A percentile compares a stretch with the other conserved stretches of the same genome.
Conservation (phyloP, 768 basidiomycete species). For the Kwoniella heveanensis region DNA sequence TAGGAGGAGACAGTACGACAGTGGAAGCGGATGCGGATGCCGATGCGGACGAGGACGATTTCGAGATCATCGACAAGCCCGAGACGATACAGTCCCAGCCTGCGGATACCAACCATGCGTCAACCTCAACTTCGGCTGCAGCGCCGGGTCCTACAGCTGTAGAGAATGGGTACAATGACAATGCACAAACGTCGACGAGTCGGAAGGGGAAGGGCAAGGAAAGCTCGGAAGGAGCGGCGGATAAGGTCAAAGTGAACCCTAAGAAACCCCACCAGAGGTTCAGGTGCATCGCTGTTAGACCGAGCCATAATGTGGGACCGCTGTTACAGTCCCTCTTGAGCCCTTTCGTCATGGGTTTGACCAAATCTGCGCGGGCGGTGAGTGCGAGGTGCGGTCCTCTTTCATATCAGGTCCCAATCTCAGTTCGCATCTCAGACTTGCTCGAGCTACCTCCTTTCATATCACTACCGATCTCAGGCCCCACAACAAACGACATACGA, state of each 20-base stretch:
- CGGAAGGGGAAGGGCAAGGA: neutral
- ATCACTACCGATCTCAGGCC: too few relatives aligned
- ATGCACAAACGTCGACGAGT: neutral
- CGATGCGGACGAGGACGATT: conserved; percentile 26
- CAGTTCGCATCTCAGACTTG: too few relatives aligned
- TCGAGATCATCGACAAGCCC: conserved; percentile 32
- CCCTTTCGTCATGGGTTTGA: conserved; percentile 47
- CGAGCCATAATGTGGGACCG: conserved; percentile 30
- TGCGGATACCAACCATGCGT: neutral
- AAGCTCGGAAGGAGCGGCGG: neutral
- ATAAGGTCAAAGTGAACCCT: too few relatives aligned
- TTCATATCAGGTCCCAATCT: neutral
- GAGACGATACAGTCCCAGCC: too few relatives aligned
- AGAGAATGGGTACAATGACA: neutral
- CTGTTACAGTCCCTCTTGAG: conserved; percentile 42
- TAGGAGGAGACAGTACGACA: too few relatives aligned
- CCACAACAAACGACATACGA: too few relatives aligned
- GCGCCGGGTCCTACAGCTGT: neutral
- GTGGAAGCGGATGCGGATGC: conserved; percentile 16
- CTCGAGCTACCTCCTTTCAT: too few relatives aligned
- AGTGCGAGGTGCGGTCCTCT: conserved; percentile 16
- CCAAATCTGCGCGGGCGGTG: conserved; percentile 45
- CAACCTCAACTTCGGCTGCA: neutral
- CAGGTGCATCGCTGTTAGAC: conserved; percentile 34
- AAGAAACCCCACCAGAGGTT: conserved; percentile 16